Evolutionary conservation across 768 basidiomycete genomes (phyloP), one percentile per base, ranked within the genome.

Genomic region (Crassisporium funariophilum): DNA sequence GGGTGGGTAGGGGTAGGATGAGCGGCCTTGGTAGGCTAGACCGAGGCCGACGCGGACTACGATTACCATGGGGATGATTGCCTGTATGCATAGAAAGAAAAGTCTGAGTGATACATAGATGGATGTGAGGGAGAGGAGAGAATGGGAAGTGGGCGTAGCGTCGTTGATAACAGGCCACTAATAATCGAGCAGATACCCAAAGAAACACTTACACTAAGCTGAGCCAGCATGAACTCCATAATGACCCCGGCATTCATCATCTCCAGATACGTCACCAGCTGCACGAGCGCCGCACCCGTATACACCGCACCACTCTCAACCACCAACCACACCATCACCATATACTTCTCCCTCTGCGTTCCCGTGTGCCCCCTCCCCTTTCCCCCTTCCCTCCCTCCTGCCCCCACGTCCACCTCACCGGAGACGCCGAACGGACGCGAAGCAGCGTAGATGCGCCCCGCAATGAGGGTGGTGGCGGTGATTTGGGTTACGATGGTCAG

Each of bases 241-340:
- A 63, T 61, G 4, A 63, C 58, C 17, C 61, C 61, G 7, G 63
- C 61, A 35, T 64, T 64, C 60, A 64, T 64, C n/a, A 55, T 52
- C 17, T 53, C 23, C 19, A 58, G 37, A 35, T 64, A 60, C 13
- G 59, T 62, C 17, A 62, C 50, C 9, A 64, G 31, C 21, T 64
- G 60, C 16, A 64, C 51, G 23, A 64, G 20, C 12, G 60, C 62
- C 4, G 56, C 60, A 22, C 57, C 47, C 5, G 62, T 60, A 41
- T 62, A 64, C n/a, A 64, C 45, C 25, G 57, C 55, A 13, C 62
- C 62, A 16, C 52, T 53, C 46, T 64, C 62, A 0, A 59, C 54
- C 9, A 64, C 54, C 8, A 64, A 41, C 56, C 56, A 62, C 5
- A 62, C 42, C 25, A 62, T 37, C 11, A 48, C 37, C 41, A 56